A percentile compares a stretch with the other conserved stretches of the same genome.
These are phyloP conservation scores for Cronartium quercuum DNA, from an alignment of 1,284 basidiomycete species.

Conservation along the genomic window DNA sequence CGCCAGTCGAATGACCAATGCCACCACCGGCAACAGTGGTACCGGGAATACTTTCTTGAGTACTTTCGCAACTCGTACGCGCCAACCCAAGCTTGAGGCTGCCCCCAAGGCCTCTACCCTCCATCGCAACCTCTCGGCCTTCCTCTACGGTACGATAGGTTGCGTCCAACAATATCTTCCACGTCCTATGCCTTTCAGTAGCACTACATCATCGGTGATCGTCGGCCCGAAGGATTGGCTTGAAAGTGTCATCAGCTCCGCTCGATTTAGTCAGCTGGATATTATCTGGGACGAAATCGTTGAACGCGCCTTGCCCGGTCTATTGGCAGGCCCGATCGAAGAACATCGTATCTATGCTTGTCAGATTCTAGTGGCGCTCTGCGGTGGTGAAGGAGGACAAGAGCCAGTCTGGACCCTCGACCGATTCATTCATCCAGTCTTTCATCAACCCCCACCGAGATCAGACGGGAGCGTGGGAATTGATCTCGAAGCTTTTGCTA, in stretches of 20 bases:
- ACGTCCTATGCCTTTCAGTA: background rate
- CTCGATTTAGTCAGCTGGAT: slow-evolving; percentile 24
- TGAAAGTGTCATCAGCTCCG: background rate
- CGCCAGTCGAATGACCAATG: background rate
- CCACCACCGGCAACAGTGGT: background rate
- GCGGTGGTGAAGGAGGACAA: background rate
- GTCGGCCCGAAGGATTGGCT: slow-evolving; percentile 2
- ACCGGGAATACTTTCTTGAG: too few relatives aligned
- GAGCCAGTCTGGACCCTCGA: slow-evolving; percentile 1
- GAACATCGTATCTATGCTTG: slow-evolving; percentile 18
- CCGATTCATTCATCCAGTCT: slow-evolving; percentile 20
- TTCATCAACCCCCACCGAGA: slow-evolving; percentile 21
- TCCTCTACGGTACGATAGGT: slow-evolving; percentile 20
- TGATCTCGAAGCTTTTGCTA: slow-evolving; percentile 3
- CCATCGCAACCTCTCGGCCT: slow-evolving; percentile 22
- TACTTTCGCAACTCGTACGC: background rate
- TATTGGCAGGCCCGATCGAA: slow-evolving; percentile 16
- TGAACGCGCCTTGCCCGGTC: slow-evolving; percentile 9
- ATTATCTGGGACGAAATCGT: slow-evolving; percentile 24
- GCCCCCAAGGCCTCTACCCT: background rate
- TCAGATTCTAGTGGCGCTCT: slow-evolving; percentile 10
- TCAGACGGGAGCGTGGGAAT: background rate
- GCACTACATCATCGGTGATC: background rate
- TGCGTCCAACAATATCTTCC: background rate
- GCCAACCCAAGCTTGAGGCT: background rate